phyloP scores from a whole-genome alignment of 2,329 filamentous ascomycete species.

The Colletotrichum paranaense region DNA sequence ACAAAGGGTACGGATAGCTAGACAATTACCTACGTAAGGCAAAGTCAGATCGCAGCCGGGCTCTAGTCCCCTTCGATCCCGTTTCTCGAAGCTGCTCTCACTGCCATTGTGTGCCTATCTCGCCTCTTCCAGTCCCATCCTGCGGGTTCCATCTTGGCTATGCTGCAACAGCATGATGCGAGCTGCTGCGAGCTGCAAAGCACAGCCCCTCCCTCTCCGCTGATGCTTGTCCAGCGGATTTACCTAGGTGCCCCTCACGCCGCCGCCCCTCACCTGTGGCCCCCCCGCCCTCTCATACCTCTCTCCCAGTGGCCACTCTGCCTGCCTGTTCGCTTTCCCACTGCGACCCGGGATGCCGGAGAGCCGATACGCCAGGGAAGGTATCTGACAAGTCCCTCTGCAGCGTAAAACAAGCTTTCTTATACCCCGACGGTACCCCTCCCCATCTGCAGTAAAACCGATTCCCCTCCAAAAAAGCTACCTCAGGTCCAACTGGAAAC shows the following conservation, averaged over 20 bases:
- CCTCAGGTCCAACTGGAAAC: constrained; percentile 27
- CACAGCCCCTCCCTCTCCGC: constrained; percentile 28
- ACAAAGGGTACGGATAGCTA: not conserved
- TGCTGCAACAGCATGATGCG: constrained; percentile 15
- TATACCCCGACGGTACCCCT: not conserved
- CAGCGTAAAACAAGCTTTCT: not conserved
- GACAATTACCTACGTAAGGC: not conserved
- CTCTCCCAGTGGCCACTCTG: not conserved
- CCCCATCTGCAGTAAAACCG: not conserved
- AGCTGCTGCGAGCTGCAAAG: constrained; percentile 7
- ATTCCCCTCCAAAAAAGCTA: not conserved
- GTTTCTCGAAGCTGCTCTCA: constrained; percentile 14
- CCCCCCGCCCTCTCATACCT: not conserved
- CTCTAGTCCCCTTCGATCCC: not conserved
- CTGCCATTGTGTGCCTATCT: not conserved
- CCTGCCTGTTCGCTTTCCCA: not conserved
- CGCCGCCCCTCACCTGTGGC: not conserved
- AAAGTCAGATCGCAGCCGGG: not conserved
- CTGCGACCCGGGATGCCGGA: constrained; percentile 21
- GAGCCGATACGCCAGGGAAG: not conserved
- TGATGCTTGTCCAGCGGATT: constrained; percentile 7
- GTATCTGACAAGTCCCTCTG: not conserved
- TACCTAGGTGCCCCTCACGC: constrained; percentile 9
- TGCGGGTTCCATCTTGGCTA: constrained; percentile 10
- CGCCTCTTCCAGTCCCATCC: not conserved